Conservation (phyloP, 163 green algal species). For the Smithsoniella earleae region DNA sequence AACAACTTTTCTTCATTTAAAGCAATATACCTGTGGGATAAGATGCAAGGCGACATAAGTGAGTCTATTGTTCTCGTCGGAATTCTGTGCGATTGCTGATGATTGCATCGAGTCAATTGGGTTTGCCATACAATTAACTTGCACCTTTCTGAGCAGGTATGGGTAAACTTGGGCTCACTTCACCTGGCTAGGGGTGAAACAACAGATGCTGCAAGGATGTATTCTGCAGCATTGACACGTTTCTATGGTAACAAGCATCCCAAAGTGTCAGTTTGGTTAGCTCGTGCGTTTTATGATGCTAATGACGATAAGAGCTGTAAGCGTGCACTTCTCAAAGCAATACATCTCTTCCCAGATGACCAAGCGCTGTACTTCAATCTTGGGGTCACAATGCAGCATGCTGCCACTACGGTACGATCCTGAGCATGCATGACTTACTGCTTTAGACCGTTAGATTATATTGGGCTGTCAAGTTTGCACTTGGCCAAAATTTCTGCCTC, state of each 20-base stretch:
- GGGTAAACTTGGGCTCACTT: slow-evolving; percentile 73
- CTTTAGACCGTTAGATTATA: too few relatives aligned
- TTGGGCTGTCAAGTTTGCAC: too few relatives aligned
- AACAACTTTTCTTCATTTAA: too few relatives aligned
- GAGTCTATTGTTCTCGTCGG: too few relatives aligned
- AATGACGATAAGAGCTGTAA: slow-evolving; percentile 56
- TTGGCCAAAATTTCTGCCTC: too few relatives aligned
- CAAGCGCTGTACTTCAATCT: slow-evolving; percentile 73
- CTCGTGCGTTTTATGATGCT: slow-evolving; percentile 61
- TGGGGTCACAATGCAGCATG: slow-evolving; percentile 61
- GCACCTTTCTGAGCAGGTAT: slow-evolving; percentile 58
- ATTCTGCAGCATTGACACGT: slow-evolving; percentile 36
- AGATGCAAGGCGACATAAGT: too few relatives aligned
- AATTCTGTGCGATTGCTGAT: too few relatives aligned
- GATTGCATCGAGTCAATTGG: too few relatives aligned
- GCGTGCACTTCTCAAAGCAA: slow-evolving; percentile 53
- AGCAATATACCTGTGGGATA: too few relatives aligned
- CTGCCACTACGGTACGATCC: background rate
- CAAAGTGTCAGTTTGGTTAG: slow-evolving; percentile 69
- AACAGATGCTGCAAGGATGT: slow-evolving; percentile 38
- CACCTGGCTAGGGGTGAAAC: slow-evolving; percentile 56
- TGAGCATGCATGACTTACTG: too few relatives aligned
- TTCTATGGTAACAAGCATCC: slow-evolving; percentile 34
- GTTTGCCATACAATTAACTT: too few relatives aligned
- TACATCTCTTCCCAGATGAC: slow-evolving; percentile 68